Evolutionary conservation across 2,329 filamentous ascomycete species (phyloP).

Genomic region (Botrytis fragariae): DNA sequence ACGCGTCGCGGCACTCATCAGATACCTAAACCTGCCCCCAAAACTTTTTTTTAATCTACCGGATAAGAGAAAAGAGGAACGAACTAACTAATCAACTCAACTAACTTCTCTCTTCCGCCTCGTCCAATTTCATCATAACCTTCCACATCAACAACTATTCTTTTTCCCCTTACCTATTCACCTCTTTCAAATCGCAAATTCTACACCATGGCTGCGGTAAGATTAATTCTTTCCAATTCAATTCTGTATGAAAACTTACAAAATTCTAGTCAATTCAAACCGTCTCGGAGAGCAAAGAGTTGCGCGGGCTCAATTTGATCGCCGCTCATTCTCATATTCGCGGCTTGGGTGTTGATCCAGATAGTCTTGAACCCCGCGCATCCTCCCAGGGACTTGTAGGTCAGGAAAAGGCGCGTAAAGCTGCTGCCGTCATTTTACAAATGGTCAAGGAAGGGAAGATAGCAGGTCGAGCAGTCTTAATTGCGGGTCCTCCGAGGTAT

Average conservation of each 20-base stretch:
- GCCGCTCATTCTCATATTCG: slow-evolving; percentile 98
- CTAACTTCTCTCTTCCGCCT: neutral
- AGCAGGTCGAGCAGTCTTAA: slow-evolving; percentile 88
- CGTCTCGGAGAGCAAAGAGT: slow-evolving; percentile 91
- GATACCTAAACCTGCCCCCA: neutral
- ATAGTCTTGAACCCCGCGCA: slow-evolving; percentile 81
- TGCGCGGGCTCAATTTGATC: slow-evolving; percentile 94
- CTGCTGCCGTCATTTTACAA: slow-evolving; percentile 91
- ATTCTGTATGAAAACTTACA: neutral
- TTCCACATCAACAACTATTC: neutral
- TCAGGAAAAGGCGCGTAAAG: slow-evolving; percentile 94
- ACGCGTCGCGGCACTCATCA: neutral
- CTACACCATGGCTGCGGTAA: slow-evolving; percentile 17
- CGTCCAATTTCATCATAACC: neutral
- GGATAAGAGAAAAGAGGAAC: neutral
- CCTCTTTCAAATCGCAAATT: neutral
- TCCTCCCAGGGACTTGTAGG: slow-evolving; percentile 92
- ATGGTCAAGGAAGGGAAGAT: slow-evolving; percentile 99
- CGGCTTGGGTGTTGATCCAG: slow-evolving; percentile 87
- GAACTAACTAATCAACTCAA: neutral
- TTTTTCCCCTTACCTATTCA: neutral
- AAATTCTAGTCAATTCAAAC: slow-evolving; percentile 63
- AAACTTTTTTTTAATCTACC: neutral
- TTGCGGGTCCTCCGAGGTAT: slow-evolving; percentile 86
- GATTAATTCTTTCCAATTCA: neutral